These are phyloP conservation scores for Chimonanthus salicifolius DNA, from an alignment of 164 flowering plant species.

Conservation along the genomic window DNA sequence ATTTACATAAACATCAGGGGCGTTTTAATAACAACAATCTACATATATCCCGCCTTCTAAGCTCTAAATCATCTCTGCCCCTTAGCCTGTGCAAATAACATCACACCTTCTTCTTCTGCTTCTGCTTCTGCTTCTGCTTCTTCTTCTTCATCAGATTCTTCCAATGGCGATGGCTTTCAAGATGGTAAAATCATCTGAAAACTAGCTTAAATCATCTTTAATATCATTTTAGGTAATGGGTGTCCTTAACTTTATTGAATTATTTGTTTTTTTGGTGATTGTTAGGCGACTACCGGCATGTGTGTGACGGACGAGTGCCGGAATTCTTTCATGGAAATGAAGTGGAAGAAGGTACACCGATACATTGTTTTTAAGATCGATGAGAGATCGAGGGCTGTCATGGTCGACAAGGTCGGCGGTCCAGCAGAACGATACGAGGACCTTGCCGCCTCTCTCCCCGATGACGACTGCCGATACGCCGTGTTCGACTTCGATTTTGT, in stretches of 20 bases:
- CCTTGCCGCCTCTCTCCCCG: slow-evolving; percentile 72
- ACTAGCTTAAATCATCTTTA: neutral
- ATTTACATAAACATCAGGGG: slow-evolving; percentile 19
- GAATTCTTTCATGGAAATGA: slow-evolving; percentile 91
- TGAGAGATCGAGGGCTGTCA: slow-evolving; percentile 61
- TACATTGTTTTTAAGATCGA: slow-evolving; percentile 94
- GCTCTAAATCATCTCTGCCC: neutral
- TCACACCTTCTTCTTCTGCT: neutral
- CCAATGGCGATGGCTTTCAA: slow-evolving; percentile 97
- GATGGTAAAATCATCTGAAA: slow-evolving; percentile 47
- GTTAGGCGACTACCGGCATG: slow-evolving; percentile 86
- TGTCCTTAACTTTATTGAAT: neutral
- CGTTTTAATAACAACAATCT: slow-evolving; percentile 14
- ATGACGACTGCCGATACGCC: slow-evolving; percentile 91
- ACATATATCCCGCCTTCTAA: slow-evolving; percentile 23
- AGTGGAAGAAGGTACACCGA: slow-evolving; percentile 85
- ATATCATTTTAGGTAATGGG: neutral
- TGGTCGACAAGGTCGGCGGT: slow-evolving; percentile 89
- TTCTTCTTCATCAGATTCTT: slow-evolving; percentile 10
- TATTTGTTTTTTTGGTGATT: neutral
- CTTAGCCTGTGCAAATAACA: neutral
- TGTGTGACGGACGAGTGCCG: slow-evolving; percentile 84
- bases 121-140: neutral
- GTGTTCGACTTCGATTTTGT: slow-evolving; percentile 94
- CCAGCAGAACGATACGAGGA: slow-evolving; percentile 76